Conservation (phyloP, 495 filamentous ascomycete genomes). For the Rostrohypoxylon terebratum region DNA sequence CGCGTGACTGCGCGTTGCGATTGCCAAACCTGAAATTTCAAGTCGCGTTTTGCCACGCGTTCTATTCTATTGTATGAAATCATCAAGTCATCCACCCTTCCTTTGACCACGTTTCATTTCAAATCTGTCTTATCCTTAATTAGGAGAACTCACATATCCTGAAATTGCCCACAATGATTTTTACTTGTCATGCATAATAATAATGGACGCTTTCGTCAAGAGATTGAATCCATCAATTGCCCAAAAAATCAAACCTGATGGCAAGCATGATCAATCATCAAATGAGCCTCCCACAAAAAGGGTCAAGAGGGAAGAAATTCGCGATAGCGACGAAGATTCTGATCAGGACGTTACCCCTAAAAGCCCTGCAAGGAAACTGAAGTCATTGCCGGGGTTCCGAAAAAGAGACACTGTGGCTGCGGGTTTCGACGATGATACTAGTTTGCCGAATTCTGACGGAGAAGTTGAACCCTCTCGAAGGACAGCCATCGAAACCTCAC, state of each 20-base stretch:
- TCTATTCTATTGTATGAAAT: slow-evolving; percentile 39
- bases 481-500: slow-evolving; percentile 82
- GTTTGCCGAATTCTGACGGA: slow-evolving; percentile 32
- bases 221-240: slow-evolving; percentile 13
- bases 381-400: slow-evolving; percentile 19
- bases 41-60: slow-evolving; percentile 42
- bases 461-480: slow-evolving; percentile 54
- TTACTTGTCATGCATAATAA: slow-evolving; percentile 12
- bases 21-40: background rate
- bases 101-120: background rate
- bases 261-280: background rate
- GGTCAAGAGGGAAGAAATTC: slow-evolving; percentile 46
- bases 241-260: slow-evolving; percentile 13
- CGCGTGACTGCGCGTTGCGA: slow-evolving; percentile 48
- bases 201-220: slow-evolving; percentile 48
- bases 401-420: slow-evolving; percentile 48
- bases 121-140: background rate
- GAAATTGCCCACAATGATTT: slow-evolving; percentile 17
- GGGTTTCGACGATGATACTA: slow-evolving; percentile 50
- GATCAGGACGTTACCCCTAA: slow-evolving; percentile 37
- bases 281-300: slow-evolving; percentile 53
- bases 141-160: background rate
- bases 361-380: slow-evolving; percentile 25
- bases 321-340: slow-evolving; percentile 47
- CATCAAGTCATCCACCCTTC: slow-evolving; percentile 10